These are phyloP conservation scores for Chlorella sp. DNA, from an alignment of 139 green algal genomes.

Conservation along the genomic window DNA sequence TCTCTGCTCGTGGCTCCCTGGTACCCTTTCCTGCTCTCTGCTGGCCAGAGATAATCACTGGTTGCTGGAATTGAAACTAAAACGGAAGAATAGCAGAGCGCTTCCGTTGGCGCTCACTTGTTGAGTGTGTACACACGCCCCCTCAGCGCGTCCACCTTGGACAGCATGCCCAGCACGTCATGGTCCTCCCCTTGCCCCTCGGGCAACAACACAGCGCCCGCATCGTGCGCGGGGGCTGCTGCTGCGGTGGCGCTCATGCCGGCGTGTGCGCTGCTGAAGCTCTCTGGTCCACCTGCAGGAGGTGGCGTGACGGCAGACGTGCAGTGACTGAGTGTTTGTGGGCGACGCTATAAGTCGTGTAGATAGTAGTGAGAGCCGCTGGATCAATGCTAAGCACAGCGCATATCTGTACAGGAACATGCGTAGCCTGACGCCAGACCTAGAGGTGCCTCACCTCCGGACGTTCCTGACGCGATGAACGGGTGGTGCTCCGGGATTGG, in stretches of 20 bases:
- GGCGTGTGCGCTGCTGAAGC: neutral
- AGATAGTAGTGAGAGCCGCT: too few relatives aligned
- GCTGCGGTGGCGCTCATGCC: neutral
- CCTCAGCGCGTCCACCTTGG: neutral
- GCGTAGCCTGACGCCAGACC: too few relatives aligned
- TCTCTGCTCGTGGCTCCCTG: neutral
- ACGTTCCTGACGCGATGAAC: too few relatives aligned
- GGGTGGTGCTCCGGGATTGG: too few relatives aligned
- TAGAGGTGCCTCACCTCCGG: too few relatives aligned
- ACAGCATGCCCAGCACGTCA: neutral
- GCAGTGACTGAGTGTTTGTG: neutral
- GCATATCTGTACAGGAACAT: constrained; percentile 1
- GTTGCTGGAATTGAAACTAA: too few relatives aligned
- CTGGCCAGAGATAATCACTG: too few relatives aligned
- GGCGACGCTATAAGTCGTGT: too few relatives aligned
- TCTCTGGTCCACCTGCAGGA: neutral
- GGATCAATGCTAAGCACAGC: too few relatives aligned
- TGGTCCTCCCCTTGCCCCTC: too few relatives aligned
- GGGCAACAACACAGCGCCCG: too few relatives aligned
- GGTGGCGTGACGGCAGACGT: neutral
- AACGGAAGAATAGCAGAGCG: too few relatives aligned
- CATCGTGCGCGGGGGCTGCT: neutral
- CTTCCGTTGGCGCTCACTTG: neutral
- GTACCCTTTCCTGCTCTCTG: neutral
- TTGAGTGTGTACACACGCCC: neutral